Evolutionary conservation across 495 filamentous ascomycete genomes (phyloP), one percentile per base, ranked within the genome.

Genomic region (Xylaria curta): DNA sequence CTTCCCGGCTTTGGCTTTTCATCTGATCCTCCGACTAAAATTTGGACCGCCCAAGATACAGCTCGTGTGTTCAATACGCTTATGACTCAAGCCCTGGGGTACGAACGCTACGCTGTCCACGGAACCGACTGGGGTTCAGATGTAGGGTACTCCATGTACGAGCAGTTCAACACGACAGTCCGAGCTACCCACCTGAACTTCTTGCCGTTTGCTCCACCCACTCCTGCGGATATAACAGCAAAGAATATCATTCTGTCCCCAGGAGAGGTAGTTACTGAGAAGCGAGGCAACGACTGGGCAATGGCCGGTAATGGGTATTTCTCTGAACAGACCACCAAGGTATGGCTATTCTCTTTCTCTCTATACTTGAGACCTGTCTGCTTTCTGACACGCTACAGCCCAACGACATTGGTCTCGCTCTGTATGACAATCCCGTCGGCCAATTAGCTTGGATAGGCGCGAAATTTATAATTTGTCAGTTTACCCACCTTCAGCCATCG

Each of bases 391-490:
- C 62, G 68, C 31, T 71, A 3, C 40, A 80, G 73, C 81, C 82
- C n/a, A 77, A 82, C 49, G 81, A 78, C 7, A 72, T 85, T 15
- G 81, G 81, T 3, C 74, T 82, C 28, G 81, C 80, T 1, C 67
- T 83, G 0, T 75, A 79, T 4, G 83, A 85, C 56, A 81, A 76
- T 26, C 83, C 82, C 0, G 66, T 83, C 4, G 82, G 82, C 0
- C 73, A 80, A 17, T 74, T 83, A 0, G 75, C 70, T 2, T 85
- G 83, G 81, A 68, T 82, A 7, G 78, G 81, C 0, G 80, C 82
- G 66, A 83, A 82, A 67, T 81, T 76, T 17, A 78, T 75, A 38
- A 71, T 69, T 7, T 77, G 78, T 68, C 74, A 69, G 61, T 66
- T 67, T 33, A n/a, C 63, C 1, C 51, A 7, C 31, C 56, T 60